phyloP scores from a whole-genome alignment of 1,139 yeast species.

The Hemisphaericaspora xylanilytica region DNA sequence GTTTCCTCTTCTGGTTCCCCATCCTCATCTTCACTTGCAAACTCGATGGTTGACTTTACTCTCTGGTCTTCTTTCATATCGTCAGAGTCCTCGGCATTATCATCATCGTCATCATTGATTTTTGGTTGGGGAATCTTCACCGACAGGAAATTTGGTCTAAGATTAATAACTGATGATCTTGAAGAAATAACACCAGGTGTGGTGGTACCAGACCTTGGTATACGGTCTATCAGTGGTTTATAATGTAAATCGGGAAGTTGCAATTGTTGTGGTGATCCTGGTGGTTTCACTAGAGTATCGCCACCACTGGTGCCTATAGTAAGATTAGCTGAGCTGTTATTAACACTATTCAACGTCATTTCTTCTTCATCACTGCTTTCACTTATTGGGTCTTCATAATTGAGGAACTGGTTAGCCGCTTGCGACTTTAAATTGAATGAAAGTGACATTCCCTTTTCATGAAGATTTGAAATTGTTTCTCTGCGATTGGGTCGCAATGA shows the following conservation, averaged over 20 bases:
- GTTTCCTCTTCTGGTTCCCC: conserved; percentile 16
- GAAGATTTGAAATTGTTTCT: conserved; percentile 57
- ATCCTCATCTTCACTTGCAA: conserved; percentile 12
- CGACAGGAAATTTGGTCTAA: conserved; percentile 73
- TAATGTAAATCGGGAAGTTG: conserved; percentile 2
- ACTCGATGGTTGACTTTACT: conserved; percentile 11
- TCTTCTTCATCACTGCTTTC: conserved; percentile 32
- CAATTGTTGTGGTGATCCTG: conserved; percentile 1
- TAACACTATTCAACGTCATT: conserved; percentile 1
- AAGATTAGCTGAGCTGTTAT: conserved; percentile 2
- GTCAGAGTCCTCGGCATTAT: conserved; percentile 22
- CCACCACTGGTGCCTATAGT: not conserved
- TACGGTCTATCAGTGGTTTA: not conserved
- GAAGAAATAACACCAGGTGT: conserved; percentile 27
- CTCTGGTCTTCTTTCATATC: conserved; percentile 13
- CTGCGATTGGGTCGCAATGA: conserved; percentile 32
- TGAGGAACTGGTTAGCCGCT: conserved; percentile 26
- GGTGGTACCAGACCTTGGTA: conserved; percentile 4
- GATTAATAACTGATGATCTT: conserved; percentile 35
- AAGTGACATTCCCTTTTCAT: conserved; percentile 70
- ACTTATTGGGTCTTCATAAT: conserved; percentile 23
- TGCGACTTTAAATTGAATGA: conserved; percentile 64
- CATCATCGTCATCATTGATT: conserved; percentile 59
- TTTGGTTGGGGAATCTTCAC: conserved; percentile 74
- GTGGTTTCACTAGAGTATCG: not conserved